Base-by-base conservation (phyloP, 2,329 filamentous ascomycete species). In the Daldinia sp. region DNA sequence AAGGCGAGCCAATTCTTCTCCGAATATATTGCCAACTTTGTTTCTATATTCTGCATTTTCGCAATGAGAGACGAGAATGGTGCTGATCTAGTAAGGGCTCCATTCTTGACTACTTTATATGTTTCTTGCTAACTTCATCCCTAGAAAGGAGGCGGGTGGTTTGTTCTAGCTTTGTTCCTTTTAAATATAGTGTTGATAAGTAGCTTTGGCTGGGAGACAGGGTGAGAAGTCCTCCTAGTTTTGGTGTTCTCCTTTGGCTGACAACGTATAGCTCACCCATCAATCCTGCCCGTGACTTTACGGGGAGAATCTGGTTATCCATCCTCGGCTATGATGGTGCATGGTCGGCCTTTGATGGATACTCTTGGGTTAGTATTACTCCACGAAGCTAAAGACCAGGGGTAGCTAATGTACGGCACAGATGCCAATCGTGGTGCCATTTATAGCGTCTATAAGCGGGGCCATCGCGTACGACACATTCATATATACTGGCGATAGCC, bases 121-220 rank as follows among this genome's bases (percentile, higher is more conserved):
- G 6, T 2, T 21, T 21, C 29, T 19, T 7, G 10, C 47, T 50
- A 2, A 50, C 9, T 7, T 50, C n/a, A 11, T 76, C 29, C 11
- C 37, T 85, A 86, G 69, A 79, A 83, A 11, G 87, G 86, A 3
- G 86, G 87, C 1, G 85, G 86, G 0, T 79, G 81, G 1, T 68
- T 87, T 21, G 81, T 85, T 0, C 77, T 92, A 1, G 84, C 80
- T 6, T 76, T 92, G 4, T 90, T 91, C 77, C 91, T 92, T 76
- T 79, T 92, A 48, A 87, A 92, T 64, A 92, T 92, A 71, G 90
- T 89, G 6, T 86, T 92, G 19, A 89, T 89, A 15, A 87, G 87
- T 29, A 90, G 87, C 72, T 92, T 91, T 70, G 90, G 90, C 5
- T 92, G 88, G 88, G 85, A 92, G 74, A 93, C 90, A 1, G 89